Conservation (phyloP, 2,329 filamentous ascomycete species). For the Sporothrix dimorphospora region DNA sequence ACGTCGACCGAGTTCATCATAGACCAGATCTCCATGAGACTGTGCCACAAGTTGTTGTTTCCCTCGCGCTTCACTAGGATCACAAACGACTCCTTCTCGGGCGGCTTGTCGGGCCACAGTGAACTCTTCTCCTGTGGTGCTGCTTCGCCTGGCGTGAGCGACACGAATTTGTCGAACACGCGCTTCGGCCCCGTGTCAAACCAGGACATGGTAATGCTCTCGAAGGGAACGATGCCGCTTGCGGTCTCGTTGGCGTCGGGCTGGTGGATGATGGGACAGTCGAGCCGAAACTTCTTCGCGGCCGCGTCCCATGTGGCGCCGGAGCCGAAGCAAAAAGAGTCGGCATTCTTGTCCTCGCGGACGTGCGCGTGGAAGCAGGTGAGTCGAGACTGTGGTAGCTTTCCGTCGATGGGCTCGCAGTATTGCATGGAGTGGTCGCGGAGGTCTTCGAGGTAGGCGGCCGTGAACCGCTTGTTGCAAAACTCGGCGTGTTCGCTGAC, state of each 20-base stretch:
- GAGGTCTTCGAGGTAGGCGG: conserved; percentile 31
- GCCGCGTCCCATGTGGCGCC: conserved; percentile 24
- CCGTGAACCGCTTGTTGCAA: conserved; percentile 23
- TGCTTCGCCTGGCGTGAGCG: background rate
- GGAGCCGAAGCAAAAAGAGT: conserved; percentile 30
- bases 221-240: conserved; percentile 25
- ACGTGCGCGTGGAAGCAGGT: conserved; percentile 33
- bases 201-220: conserved; percentile 24
- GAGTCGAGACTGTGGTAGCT: conserved; percentile 19
- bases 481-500: conserved; percentile 13
- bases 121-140: background rate
- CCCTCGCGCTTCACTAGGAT: conserved; percentile 34
- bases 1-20: conserved; percentile 32
- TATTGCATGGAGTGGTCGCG: conserved; percentile 32
- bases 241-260: conserved; percentile 27
- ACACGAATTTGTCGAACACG: conserved; percentile 27
- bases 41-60: conserved; percentile 33
- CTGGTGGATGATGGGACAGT: conserved; percentile 21
- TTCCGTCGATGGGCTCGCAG: conserved; percentile 23
- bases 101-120: background rate
- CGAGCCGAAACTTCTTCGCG: conserved; percentile 11
- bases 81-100: background rate
- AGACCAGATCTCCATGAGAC: conserved; percentile 34
- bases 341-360: conserved; percentile 25
- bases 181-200: conserved; percentile 30